These are phyloP conservation scores for Erythrobasidium hasegawianum DNA, from an alignment of 1,284 basidiomycete genomes.

Conservation along the genomic window DNA sequence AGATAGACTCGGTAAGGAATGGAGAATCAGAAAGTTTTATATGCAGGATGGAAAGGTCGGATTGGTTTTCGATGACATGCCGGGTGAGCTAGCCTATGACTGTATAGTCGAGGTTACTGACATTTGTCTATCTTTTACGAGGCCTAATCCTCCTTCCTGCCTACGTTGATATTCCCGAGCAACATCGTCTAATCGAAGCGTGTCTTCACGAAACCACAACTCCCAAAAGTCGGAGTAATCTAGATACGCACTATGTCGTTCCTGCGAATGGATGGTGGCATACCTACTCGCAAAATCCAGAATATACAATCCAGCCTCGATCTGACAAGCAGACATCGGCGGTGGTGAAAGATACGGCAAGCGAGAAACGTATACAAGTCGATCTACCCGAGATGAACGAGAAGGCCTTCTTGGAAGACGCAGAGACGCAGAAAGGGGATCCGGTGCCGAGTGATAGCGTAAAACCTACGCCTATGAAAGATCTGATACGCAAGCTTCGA, in stretches of 20 bases:
- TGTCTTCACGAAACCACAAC: conserved; percentile 69
- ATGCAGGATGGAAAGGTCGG: conserved; percentile 36
- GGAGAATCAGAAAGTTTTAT: conserved; percentile 29
- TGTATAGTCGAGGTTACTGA: too few relatives aligned
- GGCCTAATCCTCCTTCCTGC: conserved; percentile 75
- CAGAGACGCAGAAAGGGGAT: conserved; percentile 11
- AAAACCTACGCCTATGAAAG: conserved; percentile 18
- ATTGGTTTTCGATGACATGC: conserved; percentile 36
- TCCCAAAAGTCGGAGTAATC: conserved; percentile 76
- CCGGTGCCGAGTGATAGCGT: conserved; percentile 18
- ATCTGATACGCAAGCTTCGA: conserved; percentile 54
- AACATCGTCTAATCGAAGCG: conserved; percentile 66
- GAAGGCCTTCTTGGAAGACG: conserved; percentile 18
- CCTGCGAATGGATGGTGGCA: conserved; percentile 71
- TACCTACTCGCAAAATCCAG: conserved; percentile 52
- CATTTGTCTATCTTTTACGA: too few relatives aligned
- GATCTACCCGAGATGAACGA: conserved; percentile 23
- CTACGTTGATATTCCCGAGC: conserved; percentile 61
- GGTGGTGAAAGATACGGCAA: conserved; percentile 5
- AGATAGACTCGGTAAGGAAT: conserved; percentile 5
- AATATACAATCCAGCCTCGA: conserved; percentile 39
- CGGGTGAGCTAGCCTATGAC: too few relatives aligned
- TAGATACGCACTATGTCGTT: conserved; percentile 74
- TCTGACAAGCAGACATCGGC: background rate
- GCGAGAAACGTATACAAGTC: conserved; percentile 10